These are phyloP conservation scores for Stentor roeselii DNA, from an alignment of 73 alveolate species.

Conservation along the genomic window DNA sequence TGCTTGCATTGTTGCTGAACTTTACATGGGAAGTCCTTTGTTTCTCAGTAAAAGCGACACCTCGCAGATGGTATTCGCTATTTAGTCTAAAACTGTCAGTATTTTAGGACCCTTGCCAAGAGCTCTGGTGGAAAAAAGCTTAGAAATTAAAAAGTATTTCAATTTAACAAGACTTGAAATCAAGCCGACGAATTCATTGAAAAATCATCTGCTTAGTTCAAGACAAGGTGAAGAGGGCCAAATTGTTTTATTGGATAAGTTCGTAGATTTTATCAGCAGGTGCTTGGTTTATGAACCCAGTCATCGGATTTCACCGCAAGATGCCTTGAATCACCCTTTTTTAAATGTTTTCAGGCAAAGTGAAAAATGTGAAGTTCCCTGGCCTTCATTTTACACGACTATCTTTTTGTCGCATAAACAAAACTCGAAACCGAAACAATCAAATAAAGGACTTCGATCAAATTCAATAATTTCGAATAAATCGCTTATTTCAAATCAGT, in stretches of 20 bases:
- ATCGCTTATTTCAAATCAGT: not conserved
- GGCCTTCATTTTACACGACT: not conserved
- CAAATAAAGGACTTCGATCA: not conserved
- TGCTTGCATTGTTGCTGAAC: slow-evolving; percentile 87
- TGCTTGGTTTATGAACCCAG: not conserved
- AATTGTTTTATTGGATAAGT: not conserved
- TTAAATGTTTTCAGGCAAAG: not conserved
- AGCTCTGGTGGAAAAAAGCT: not conserved
- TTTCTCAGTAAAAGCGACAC: slow-evolving; percentile 80
- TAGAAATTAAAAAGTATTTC: no score
- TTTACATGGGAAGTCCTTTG: slow-evolving; percentile 63
- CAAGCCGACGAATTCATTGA: not conserved
- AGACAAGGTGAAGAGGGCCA: not conserved
- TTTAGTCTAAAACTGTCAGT: not conserved
- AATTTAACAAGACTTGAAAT: not conserved
- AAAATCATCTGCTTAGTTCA: not conserved
- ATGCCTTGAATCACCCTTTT: not conserved
- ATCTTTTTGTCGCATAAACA: not conserved
- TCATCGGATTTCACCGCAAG: not conserved
- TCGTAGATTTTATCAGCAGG: not conserved
- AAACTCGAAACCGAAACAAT: not conserved
- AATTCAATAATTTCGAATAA: not conserved
- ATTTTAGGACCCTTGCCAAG: slow-evolving; percentile 6
- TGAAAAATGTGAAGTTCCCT: not conserved
- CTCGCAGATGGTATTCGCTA: not conserved